Base-by-base conservation (phyloP, 2,329 filamentous ascomycete species). In the Fusarium keratoplasticum region DNA sequence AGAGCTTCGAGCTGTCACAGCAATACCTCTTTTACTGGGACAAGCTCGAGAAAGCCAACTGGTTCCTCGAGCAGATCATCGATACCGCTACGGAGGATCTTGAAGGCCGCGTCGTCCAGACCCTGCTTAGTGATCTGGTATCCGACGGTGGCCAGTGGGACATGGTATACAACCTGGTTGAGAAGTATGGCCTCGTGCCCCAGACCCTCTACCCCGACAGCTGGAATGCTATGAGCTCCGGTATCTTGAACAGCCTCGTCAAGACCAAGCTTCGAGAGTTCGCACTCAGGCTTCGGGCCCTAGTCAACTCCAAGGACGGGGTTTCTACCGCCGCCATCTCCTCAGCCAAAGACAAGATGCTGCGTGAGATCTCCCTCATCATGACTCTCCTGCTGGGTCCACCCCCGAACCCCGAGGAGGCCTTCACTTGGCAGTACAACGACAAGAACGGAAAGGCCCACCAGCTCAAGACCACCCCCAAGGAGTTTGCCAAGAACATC, bases 11-110 rank as follows among this genome's bases (percentile, higher is more conserved):
- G 86, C 87, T 98, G n/a, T 95, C 92, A 33, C 95, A 97, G 83
- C 88, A 92, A 1, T 97, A 97, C 79, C 88, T 97, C 5, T 97
- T 96, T 85, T 97, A 95, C 87, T 97, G 93, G 92, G 95, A 98
- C 82, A 97, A 97, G 85, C 89, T 97, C 22, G 95, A 98, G 83
- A 97, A 97, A 83, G 88, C 93, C 10, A 97, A 97, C 82, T 97
- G 90, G 86, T 97, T 97, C 84, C 88, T 97, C 20, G 94, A 97
- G 83, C 93, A 94, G 78, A 90, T 96, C 70, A 89, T 97, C 64
- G 91, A 94, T 72, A 97, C 95, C 0, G 88, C 90, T 0, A 85
- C 86, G 61, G 88, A 95, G 76, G 90, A 92, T 36, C 87, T 97
- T 2, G 93, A 95, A 74, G 88, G 91, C 25, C 86, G 95, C 11